Conservation (phyloP, 768 basidiomycete genomes). For the Crassisporium funariophilum region DNA sequence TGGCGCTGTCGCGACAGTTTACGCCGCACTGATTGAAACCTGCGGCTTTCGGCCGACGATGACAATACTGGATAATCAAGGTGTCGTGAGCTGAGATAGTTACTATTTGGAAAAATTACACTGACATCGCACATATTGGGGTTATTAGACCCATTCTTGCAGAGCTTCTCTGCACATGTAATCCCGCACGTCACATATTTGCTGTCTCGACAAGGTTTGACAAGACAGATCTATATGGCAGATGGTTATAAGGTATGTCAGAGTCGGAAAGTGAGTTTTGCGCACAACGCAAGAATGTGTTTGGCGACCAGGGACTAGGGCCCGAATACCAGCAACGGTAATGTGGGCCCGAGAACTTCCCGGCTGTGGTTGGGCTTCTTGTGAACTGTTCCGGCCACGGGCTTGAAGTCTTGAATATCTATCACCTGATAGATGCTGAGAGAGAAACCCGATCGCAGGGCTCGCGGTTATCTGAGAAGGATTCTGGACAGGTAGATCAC, state of each 20-base stretch:
- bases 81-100: not conserved
- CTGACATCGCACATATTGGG: conserved; percentile 17
- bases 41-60: conserved; percentile 4
- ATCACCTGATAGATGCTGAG: too few species aligned
- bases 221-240: not conserved
- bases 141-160: conserved; percentile 11
- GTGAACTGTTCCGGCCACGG: too few species aligned
- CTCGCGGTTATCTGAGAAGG: not conserved
- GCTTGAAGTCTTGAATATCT: too few species aligned
- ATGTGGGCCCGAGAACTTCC: not conserved
- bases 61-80: conserved; percentile 8
- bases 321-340: not conserved
- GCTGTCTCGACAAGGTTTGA: not conserved
- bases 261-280: not conserved
- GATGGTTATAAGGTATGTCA: not conserved
- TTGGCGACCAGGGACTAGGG: not conserved
- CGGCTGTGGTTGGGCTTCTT: too few species aligned
- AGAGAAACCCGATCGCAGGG: not conserved
- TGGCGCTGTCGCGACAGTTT: conserved; percentile 13
- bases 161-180: conserved; percentile 13
- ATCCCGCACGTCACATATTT: conserved; percentile 15
- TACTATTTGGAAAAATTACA: not conserved
- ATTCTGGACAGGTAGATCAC: too few species aligned
- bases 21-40: conserved; percentile 14
- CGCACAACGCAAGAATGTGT: not conserved